phyloP scores from a whole-genome alignment of 768 basidiomycete genomes.

The Mycena vitilis region DNA sequence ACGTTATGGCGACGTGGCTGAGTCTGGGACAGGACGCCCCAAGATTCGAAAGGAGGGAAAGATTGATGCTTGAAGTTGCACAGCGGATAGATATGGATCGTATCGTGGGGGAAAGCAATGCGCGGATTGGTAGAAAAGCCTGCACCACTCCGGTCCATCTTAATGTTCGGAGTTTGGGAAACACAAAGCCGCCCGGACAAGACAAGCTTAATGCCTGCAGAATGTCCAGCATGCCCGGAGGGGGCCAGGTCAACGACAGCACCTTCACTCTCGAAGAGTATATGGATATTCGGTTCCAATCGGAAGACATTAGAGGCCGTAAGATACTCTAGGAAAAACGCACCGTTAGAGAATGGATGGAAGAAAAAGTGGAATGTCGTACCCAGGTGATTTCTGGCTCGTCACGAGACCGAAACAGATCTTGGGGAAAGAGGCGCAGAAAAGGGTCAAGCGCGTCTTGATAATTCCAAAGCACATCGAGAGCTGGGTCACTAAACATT shows the following conservation, averaged over 20 bases:
- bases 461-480: background rate
- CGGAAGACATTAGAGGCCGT: background rate
- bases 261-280: background rate
- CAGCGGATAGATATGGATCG: background rate
- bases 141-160: background rate
- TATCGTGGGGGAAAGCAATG: background rate
- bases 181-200: background rate
- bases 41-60: background rate
- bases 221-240: background rate
- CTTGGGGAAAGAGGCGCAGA: background rate
- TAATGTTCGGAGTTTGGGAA: background rate
- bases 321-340: background rate
- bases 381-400: background rate
- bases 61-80: background rate
- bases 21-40: background rate
- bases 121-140: too few relatives aligned
- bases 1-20: background rate
- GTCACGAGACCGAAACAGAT: background rate
- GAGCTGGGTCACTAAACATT: background rate
- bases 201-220: background rate
- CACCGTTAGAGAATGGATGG: background rate
- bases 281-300: background rate
- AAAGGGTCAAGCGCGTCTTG: background rate
- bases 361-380: background rate
- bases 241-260: background rate